Base-by-base conservation (phyloP, 805 yeast genomes). In the Candida ficus region DNA sequence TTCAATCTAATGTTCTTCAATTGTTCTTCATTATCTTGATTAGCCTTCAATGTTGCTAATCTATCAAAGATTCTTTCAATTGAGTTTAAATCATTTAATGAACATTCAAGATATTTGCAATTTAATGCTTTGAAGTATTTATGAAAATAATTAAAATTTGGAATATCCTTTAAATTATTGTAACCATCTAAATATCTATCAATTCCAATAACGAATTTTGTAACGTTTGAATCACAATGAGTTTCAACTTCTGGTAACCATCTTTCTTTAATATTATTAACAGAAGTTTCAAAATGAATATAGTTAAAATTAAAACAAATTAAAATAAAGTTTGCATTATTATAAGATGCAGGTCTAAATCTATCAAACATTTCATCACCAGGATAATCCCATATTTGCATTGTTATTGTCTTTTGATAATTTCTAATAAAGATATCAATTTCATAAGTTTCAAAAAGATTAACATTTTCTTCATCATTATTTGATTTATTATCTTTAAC, bases 161-260 rank as follows among this genome's bases (percentile, higher is more conserved):
- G 54, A 26, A 63, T 31, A 32, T 44, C 48, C 2, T 50, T 57
- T 48, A 48, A 46, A 66, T 60, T 43, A 66, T 59, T 45, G 51
- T 49, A 38, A n/a, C 25, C 28, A 19, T 25, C 27, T 10, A 14
- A 10, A 33, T 11, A 16, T n/a, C 44, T 19, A 19, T 41, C 63
- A 33, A 68, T 57, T 0, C 70, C 72, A 27, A 66, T 61, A 40
- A 67, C 53, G 38, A 64, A 50, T 42, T 54, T 60, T 3, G 61
- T 57, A n/a, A 61, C 64, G 39, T 58, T 56, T 14, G 62, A 65
- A 18, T 26, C 37, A 46, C 71, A 66, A 53, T 66, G 60, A 33
- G 54, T 58, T 45, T 60, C 58, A 17, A 66, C 60, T 47, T 67
- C 72, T 13, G 71, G 68, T n/a, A 66, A 54, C 72, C 72, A 67